phyloP scores from a whole-genome alignment of 2,329 filamentous ascomycete genomes.

The Westerdykella ornata region DNA sequence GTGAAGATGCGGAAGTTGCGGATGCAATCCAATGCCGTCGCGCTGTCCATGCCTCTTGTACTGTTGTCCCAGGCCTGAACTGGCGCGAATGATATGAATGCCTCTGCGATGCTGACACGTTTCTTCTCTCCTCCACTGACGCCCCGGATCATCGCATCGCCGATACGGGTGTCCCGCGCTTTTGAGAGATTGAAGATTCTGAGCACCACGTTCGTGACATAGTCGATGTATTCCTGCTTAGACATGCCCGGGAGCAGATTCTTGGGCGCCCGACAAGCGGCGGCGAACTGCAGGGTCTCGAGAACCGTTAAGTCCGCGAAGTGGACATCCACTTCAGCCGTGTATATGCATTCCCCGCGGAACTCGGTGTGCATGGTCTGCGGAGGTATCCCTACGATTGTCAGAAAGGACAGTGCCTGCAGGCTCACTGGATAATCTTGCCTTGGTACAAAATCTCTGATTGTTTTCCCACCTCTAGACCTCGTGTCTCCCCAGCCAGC shows the following conservation, averaged over 20 bases:
- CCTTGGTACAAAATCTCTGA: constrained; percentile 1
- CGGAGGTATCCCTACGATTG: not conserved
- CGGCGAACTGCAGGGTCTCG: constrained; percentile 55
- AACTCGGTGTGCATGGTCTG: constrained; percentile 47
- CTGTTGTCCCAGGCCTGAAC: constrained; percentile 67
- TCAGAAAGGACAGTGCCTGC: not conserved
- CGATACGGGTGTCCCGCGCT: constrained; percentile 61
- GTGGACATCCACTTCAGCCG: constrained; percentile 73
- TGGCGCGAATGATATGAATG: constrained; percentile 54
- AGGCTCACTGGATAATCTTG: not conserved
- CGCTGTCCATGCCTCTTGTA: constrained; percentile 62
- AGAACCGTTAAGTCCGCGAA: constrained; percentile 74
- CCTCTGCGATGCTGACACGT: constrained; percentile 70
- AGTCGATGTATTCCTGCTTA: constrained; percentile 37
- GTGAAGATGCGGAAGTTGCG: not conserved
- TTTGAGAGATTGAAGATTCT: constrained; percentile 63
- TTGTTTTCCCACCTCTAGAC: not conserved
- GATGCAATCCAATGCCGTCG: constrained; percentile 3
- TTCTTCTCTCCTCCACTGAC: constrained; percentile 67
- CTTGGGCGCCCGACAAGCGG: constrained; percentile 7
- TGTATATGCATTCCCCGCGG: constrained; percentile 71
- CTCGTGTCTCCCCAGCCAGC: constrained; percentile 25
- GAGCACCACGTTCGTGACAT: constrained; percentile 61
- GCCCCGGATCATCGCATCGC: constrained; percentile 65
- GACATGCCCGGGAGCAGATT: not conserved